A percentile compares a stretch with the other conserved stretches of the same genome.
phyloP scores from a whole-genome alignment of 768 basidiomycete genomes.

The Boletus reticulatus region DNA sequence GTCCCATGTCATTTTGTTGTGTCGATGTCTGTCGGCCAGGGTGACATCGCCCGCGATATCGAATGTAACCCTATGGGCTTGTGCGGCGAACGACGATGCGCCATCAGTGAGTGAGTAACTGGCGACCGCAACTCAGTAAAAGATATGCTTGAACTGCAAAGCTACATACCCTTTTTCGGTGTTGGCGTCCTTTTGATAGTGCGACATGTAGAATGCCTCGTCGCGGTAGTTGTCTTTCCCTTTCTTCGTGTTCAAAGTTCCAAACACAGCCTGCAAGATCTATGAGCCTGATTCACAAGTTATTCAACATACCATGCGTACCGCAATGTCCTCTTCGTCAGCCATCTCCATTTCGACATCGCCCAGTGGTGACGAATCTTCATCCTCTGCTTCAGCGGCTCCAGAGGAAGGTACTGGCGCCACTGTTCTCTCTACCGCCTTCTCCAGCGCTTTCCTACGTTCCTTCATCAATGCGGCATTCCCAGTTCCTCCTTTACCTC shows the following conservation, averaged over 20 bases:
- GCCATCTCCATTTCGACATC: constrained; percentile 61
- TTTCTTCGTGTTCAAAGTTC: constrained; percentile 45
- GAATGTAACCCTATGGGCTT: constrained; percentile 76
- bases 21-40: constrained; percentile 56
- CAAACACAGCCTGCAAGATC: constrained; percentile 60
- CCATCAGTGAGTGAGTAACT: constrained; percentile 92
- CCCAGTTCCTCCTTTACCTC: constrained; percentile 55
- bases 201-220: constrained; percentile 86
- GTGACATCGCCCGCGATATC: constrained; percentile 77
- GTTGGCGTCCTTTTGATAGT: constrained; percentile 82
- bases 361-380: constrained; percentile 26
- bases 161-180: constrained; percentile 86
- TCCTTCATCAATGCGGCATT: constrained; percentile 85
- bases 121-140: neutral
- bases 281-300: constrained; percentile 2
- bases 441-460: constrained; percentile 72
- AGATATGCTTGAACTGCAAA: neutral
- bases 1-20: constrained; percentile 77
- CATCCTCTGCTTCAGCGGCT: constrained; percentile 35
- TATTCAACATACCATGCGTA: constrained; percentile 30
- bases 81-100: constrained; percentile 79
- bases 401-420: constrained; percentile 28
- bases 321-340: constrained; percentile 74
- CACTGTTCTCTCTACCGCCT: constrained; percentile 52
- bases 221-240: constrained; percentile 61